Conservation (phyloP, 78 protist genomes). For the Dictyostelium intermedium region DNA sequence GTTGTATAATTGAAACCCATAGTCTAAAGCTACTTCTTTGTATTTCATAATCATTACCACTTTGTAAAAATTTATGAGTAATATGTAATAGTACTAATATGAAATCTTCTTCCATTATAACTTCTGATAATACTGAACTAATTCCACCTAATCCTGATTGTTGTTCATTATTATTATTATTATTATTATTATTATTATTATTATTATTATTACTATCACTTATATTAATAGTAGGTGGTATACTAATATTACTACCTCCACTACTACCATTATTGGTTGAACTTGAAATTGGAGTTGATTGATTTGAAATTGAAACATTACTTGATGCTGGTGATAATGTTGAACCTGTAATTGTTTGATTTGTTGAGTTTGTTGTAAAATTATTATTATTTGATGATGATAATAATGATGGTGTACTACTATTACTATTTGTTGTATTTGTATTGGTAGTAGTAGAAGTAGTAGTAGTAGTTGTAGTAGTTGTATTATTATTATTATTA, state of each 20-base stretch:
- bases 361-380: background rate
- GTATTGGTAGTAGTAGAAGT: background rate
- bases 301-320: background rate
- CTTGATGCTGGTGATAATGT: background rate
- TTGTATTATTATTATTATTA: background rate
- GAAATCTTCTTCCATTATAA: conserved; percentile 61
- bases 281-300: background rate
- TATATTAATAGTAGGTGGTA: background rate
- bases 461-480: background rate
- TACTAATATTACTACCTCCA: background rate
- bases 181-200: background rate
- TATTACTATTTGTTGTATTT: background rate
- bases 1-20: conserved; percentile 7
- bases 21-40: background rate
- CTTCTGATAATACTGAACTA: conserved; percentile 2
- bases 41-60: background rate
- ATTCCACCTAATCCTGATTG: background rate
- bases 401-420: background rate
- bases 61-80: conserved; percentile 10
- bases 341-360: background rate
- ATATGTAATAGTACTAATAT: conserved; percentile 7
- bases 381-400: background rate
- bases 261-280: background rate
- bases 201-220: background rate
- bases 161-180: background rate